Base-by-base conservation (phyloP, 345 rosid species). In the Euphorbia lathyris region DNA sequence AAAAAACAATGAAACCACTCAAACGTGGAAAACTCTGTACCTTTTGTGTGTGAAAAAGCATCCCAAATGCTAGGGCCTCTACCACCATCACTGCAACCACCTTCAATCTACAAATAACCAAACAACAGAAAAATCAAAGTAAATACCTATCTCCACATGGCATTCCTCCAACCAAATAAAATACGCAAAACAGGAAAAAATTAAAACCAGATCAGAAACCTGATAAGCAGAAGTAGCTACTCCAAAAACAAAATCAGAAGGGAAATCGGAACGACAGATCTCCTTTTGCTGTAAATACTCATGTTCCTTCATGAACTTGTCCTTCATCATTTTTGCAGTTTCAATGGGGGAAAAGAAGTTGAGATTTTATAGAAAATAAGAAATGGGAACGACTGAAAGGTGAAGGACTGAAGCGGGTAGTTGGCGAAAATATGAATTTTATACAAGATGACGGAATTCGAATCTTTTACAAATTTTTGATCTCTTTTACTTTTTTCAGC, bases 41-140 rank as follows among this genome's bases (percentile, higher is more conserved):
- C 98, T 82, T 84, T 72, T 11, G 76, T 71, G 65, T 79, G 96
- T n/a, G 95, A 53, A 70, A 91, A 91, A 71, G 82, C 86, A 68
- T 91, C 98, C 98, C 98, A 91, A 67, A 91, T 89, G 73, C 86
- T 83, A 51, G 91, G 81, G 57, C 97, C 98, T 64, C 89, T 83
- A 10, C 87, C 85, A 27, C 92, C 98, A 60, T 87, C 98, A 43
- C 74, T 73, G 78, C 84, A 74, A 10, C 84, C 98, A 76, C 98
- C 98, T 88, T 93, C 98, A 74, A 93, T 86, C 98, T 91, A 77
- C 25, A 73, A 80, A 77, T 11, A 62, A 58, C 36, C 13, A 5
- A n/a, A 32, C 2, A 71, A 56, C 25, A 63, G 74, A 65, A 42
- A 5, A 17, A 65, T 12, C 34, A 19, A 40, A 53, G 20, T 40